phyloP scores from a whole-genome alignment of 495 filamentous ascomycete genomes.

The Aspergillus ellipticus region DNA sequence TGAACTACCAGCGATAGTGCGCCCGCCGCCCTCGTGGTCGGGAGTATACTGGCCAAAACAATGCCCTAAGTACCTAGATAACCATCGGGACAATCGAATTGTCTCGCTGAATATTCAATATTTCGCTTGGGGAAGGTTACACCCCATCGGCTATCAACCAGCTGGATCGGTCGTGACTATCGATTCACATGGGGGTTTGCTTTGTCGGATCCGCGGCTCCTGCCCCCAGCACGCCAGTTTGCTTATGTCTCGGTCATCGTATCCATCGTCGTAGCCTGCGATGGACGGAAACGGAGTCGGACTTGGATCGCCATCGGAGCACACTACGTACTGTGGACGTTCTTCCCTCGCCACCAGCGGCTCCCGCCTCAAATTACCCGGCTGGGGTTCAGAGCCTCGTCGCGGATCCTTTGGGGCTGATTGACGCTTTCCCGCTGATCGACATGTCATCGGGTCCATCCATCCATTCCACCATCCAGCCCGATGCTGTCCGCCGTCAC shows the following conservation, averaged over 20 bases:
- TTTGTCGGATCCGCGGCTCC: slow-evolving; percentile 2
- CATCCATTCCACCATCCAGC: too few relatives aligned
- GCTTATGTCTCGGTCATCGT: neutral
- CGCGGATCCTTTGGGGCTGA: neutral
- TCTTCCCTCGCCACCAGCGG: neutral
- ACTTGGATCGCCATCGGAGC: too few relatives aligned
- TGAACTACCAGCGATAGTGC: neutral
- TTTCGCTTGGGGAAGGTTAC: slow-evolving; percentile 8
- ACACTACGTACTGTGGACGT: neutral
- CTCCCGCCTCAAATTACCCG: neutral
- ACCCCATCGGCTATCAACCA: slow-evolving; percentile 12
- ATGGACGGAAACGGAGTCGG: too few relatives aligned
- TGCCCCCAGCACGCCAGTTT: neutral
- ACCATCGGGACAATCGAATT: slow-evolving; percentile 5
- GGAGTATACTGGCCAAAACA: neutral
- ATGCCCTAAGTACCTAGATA: neutral
- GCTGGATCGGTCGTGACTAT: neutral
- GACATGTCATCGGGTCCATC: neutral
- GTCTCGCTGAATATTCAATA: neutral
- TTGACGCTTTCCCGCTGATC: neutral
- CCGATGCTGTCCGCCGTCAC: neutral
- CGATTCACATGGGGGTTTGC: neutral
- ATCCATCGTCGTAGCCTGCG: neutral
- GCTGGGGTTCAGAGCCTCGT: neutral
- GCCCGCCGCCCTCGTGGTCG: neutral